Conservation (phyloP, 768 basidiomycete genomes). For the Rhodotorula sphaerocarpa region DNA sequence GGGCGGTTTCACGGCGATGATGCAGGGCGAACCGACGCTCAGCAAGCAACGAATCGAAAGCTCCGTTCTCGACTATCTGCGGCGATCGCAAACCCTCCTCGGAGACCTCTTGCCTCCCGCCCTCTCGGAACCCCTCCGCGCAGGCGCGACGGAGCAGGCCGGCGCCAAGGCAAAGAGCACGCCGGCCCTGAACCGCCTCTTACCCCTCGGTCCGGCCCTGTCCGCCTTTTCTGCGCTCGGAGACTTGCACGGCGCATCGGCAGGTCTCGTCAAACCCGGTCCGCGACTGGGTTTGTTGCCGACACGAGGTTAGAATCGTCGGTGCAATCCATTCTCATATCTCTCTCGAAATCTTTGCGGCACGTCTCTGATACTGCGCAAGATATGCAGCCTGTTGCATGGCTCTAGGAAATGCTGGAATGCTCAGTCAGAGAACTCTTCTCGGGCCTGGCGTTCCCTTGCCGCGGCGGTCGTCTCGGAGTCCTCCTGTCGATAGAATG, state of each 20-base stretch:
- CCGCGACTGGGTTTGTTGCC: conserved; percentile 21
- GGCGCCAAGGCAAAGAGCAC: not conserved
- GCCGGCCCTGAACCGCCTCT: not conserved
- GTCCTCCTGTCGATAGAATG: conserved; percentile 1
- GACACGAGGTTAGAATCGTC: not conserved
- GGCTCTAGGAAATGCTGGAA: too few species aligned
- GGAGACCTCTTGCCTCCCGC: conserved; percentile 5
- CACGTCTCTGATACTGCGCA: too few species aligned
- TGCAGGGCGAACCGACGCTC: too few species aligned
- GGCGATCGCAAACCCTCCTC: conserved; percentile 25
- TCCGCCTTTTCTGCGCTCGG: not conserved
- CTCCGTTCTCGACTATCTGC: conserved; percentile 8
- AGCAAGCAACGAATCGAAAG: not conserved
- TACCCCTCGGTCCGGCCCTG: not conserved
- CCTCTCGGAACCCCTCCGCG: too few species aligned
- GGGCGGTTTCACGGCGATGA: not conserved
- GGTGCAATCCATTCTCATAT: not conserved
- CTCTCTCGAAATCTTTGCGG: too few species aligned
- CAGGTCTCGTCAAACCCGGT: conserved; percentile 12
- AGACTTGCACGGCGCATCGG: conserved; percentile 6
- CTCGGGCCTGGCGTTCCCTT: conserved; percentile 13
- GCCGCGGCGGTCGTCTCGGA: conserved; percentile 1
- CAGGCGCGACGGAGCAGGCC: not conserved
- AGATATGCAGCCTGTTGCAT: too few species aligned
- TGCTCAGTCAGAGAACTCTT: conserved; percentile 26